Conservation (phyloP, 352 stramenopile genomes). For the Phytophthora vignae region DNA sequence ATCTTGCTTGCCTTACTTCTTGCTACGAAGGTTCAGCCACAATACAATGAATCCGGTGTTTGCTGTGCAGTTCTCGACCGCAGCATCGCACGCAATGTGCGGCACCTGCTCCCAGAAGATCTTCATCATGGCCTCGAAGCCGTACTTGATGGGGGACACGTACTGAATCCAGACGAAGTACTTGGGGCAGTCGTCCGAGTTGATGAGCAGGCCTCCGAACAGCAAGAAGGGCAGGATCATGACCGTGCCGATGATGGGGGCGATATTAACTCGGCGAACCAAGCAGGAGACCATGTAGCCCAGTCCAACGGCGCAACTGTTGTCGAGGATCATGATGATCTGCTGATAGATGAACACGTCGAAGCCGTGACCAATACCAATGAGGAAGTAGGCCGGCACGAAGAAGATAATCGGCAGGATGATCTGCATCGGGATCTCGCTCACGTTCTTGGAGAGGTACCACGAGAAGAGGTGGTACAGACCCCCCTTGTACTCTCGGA, state of each 20-base stretch:
- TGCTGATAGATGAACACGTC: constrained; percentile 36
- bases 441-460: constrained; percentile 51
- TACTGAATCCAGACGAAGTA: constrained; percentile 53
- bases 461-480: constrained; percentile 40
- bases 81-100: constrained; percentile 29
- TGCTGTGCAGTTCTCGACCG: constrained; percentile 38
- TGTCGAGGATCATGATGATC: constrained; percentile 42
- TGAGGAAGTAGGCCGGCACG: constrained; percentile 39
- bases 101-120: constrained; percentile 41
- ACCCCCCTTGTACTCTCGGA: constrained; percentile 39
- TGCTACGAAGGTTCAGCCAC: constrained; percentile 35
- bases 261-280: constrained; percentile 32
- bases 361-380: constrained; percentile 38
- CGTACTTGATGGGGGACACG: constrained; percentile 53
- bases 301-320: constrained; percentile 36
- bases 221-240: constrained; percentile 47
- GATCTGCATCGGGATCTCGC: constrained; percentile 43
- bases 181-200: constrained; percentile 38
- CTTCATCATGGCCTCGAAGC: constrained; percentile 40
- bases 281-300: constrained; percentile 54
- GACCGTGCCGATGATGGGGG: constrained; percentile 41
- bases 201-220: constrained; percentile 51
- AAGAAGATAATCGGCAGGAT: constrained; percentile 43
- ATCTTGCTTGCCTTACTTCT: constrained; percentile 14
- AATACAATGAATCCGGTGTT: constrained; percentile 33